Evolutionary conservation across 2,329 filamentous ascomycete genomes (phyloP).

Genomic region (Aspergillus fischeri): DNA sequence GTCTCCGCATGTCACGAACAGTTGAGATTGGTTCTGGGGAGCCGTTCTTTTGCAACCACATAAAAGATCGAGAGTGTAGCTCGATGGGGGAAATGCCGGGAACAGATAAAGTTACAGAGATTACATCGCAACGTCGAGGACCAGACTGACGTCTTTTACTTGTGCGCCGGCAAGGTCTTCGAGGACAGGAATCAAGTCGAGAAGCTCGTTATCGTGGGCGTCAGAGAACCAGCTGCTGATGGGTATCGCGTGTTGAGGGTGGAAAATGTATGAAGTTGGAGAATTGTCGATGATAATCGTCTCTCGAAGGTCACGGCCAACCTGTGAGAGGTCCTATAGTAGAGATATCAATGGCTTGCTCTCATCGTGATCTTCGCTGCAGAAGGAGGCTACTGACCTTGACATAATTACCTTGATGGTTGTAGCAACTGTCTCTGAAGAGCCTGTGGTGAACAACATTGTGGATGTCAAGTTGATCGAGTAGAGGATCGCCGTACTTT

Average conservation of each 20-base stretch:
- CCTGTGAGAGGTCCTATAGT: slow-evolving; percentile 78
- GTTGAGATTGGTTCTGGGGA: not conserved
- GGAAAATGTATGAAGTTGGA: slow-evolving; percentile 98
- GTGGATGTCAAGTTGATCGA: slow-evolving; percentile 97
- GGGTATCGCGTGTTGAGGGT: slow-evolving; percentile 95
- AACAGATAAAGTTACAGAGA: slow-evolving; percentile 25
- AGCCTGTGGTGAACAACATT: slow-evolving; percentile 92
- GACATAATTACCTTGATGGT: slow-evolving; percentile 98
- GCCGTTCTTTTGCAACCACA: slow-evolving; percentile 16
- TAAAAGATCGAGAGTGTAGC: slow-evolving; percentile 17
- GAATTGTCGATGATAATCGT: slow-evolving; percentile 99
- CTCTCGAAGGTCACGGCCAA: slow-evolving; percentile 90
- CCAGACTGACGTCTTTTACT: slow-evolving; percentile 93
- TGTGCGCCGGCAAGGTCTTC: slow-evolving; percentile 88
- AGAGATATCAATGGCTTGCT: slow-evolving; percentile 11
- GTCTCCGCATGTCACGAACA: not conserved
- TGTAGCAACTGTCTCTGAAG: slow-evolving; percentile 98
- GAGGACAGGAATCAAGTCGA: slow-evolving; percentile 95
- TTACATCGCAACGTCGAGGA: slow-evolving; percentile 79
- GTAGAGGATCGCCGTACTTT: slow-evolving; percentile 89
- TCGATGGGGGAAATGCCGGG: slow-evolving; percentile 26
- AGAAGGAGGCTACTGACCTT: slow-evolving; percentile 51
- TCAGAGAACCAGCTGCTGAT: slow-evolving; percentile 99
- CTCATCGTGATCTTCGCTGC: not conserved
- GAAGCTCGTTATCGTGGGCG: slow-evolving; percentile 95